A percentile compares a stretch with the other conserved stretches of the same genome.
These are phyloP conservation scores for Ophiostoma fasciatum DNA, from an alignment of 2,329 filamentous ascomycete genomes.

Conservation along the genomic window DNA sequence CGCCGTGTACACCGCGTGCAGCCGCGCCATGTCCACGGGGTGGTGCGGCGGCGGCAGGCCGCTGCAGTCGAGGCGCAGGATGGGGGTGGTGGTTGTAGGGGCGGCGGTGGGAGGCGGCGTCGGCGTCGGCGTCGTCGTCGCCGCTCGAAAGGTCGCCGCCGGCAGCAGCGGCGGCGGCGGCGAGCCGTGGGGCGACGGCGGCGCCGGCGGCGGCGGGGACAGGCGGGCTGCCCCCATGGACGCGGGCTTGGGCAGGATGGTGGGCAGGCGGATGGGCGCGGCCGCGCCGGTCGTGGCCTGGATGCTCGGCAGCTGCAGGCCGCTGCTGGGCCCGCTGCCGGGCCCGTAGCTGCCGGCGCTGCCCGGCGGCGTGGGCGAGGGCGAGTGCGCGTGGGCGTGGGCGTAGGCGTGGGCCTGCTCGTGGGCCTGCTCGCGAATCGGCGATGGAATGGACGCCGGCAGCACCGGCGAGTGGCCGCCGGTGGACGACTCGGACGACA, in stretches of 20 bases:
- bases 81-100: constrained; percentile 17
- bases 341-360: constrained; percentile 28
- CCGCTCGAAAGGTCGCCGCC: constrained; percentile 25
- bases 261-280: constrained; percentile 1
- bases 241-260: constrained; percentile 52
- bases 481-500: constrained; percentile 48
- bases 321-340: constrained; percentile 15
- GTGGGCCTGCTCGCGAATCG: constrained; percentile 33
- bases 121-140: constrained; percentile 19
- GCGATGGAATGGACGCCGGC: constrained; percentile 32
- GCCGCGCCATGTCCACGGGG: constrained; percentile 48
- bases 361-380: constrained; percentile 34
- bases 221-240: constrained; percentile 20
- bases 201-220: constrained; percentile 23
- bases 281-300: constrained; percentile 15
- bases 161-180: constrained; percentile 31
- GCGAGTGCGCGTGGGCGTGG: constrained; percentile 19
- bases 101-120: constrained; percentile 17
- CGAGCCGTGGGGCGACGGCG: constrained; percentile 26
- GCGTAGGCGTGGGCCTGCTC: constrained; percentile 29
- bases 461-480: constrained; percentile 35
- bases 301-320: constrained; percentile 40
- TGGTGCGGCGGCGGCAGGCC: constrained; percentile 25
- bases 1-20: constrained; percentile 53
- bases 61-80: constrained; percentile 45